A percentile compares a stretch with the other conserved stretches of the same genome.
These are phyloP conservation scores for Flaveria sonorensis DNA, from an alignment of 129 eudicot genomes.

Conservation along the genomic window DNA sequence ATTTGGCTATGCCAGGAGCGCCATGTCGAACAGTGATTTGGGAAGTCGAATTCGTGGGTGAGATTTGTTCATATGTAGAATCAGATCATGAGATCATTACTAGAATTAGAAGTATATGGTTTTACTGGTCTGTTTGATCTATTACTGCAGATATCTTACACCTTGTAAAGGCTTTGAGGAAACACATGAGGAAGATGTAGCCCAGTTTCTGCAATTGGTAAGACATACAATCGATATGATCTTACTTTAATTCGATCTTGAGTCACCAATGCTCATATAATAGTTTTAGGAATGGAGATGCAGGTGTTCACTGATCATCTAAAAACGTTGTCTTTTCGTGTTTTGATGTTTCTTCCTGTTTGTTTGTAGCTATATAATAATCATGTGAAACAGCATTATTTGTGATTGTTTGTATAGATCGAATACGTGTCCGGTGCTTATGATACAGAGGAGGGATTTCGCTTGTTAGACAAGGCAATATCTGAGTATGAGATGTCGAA, in stretches of 20 bases:
- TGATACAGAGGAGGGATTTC: constrained; percentile 81
- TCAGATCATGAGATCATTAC: not conserved
- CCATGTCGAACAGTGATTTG: constrained; percentile 70
- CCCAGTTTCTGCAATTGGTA: constrained; percentile 80
- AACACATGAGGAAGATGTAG: constrained; percentile 55
- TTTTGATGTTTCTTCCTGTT: not conserved
- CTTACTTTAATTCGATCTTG: not conserved
- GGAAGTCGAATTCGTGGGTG: constrained; percentile 90
- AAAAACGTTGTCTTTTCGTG: too few species aligned
- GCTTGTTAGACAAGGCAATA: constrained; percentile 66
- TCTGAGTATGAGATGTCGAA: constrained; percentile 64
- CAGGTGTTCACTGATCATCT: too few species aligned
- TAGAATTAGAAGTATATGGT: not conserved
- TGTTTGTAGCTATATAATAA: not conserved
- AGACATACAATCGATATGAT: constrained; percentile 18
- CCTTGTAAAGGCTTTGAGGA: constrained; percentile 47
- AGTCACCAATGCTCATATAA: not conserved
- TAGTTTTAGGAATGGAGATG: too few species aligned
- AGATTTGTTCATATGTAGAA: constrained; percentile 27
- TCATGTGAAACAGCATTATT: not conserved
- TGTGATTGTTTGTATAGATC: constrained; percentile 48
- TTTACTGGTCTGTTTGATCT: constrained; percentile 19
- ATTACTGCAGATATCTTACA: constrained; percentile 64
- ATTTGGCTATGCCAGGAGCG: constrained; percentile 93
- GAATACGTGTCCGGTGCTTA: constrained; percentile 84